Base-by-base conservation (phyloP, 2,329 filamentous ascomycete genomes). In the Diaporthe australafricana region DNA sequence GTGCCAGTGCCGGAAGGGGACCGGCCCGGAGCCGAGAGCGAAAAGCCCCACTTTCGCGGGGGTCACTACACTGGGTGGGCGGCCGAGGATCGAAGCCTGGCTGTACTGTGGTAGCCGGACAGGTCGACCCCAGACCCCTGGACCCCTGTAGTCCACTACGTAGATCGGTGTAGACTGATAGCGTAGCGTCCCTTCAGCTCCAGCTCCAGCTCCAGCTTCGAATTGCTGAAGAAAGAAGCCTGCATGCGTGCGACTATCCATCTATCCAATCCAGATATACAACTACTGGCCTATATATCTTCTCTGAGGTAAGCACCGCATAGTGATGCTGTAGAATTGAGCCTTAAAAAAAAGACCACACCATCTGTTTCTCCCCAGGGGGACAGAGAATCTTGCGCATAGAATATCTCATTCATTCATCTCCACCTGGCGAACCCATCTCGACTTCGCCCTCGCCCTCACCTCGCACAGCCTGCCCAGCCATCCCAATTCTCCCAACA, bases 401-500 rank as follows among this genome's bases (percentile, higher is more conserved):
- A 35, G 32, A 9, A 5, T 8, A 27, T 60, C 50, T 53, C 8
- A 6, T 32, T 7, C 22, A 60, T 30, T 55, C 20, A 55, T 3
- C n/a, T 30, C 50, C 2, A 25, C 50, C 5, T 27, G 2, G 16
- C 27, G 27, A 55, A 35, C 50, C 50, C 50, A 42, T 60, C 25
- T 40, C 38, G 17, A 38, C 56, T 22, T 60, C 38, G 56, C 56
- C 56, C 22, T 60, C 38, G 6, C 35, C 5, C 22, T 38, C 38
- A 20, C 56, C 38, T 60, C 56, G 56, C 56, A 27, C 38, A 12
- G 56, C 56, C 38, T 25, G 16, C 60, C 60, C 60, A 63, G 42
- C 60, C 60, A 63, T 63, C 60, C 42, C 42, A 48, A 63, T 63
- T 63, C 60, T 6, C 35, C 40, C 60, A 63, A 17, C 60, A 48